Conservation (phyloP, 108 stramenopile genomes). For the Cyclotella kingstonii region DNA sequence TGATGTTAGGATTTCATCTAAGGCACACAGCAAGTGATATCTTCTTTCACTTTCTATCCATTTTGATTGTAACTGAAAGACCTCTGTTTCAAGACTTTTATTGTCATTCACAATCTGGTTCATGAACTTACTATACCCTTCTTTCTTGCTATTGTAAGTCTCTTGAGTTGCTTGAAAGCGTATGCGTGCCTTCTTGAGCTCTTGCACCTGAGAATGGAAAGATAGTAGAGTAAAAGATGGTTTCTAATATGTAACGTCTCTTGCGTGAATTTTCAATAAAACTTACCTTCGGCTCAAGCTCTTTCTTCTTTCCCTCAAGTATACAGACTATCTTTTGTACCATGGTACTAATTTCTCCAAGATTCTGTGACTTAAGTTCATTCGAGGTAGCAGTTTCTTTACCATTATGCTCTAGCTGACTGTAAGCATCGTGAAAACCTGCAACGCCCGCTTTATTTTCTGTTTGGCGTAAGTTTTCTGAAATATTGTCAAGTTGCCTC, state of each 20-base stretch:
- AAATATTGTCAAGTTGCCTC: slow-evolving; percentile 48
- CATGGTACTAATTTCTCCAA: slow-evolving; percentile 72
- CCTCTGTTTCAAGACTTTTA: slow-evolving; percentile 56
- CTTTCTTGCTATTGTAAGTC: slow-evolving; percentile 47
- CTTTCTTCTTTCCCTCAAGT: slow-evolving; percentile 53
- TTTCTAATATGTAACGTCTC: too few relatives aligned
- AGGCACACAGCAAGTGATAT: slow-evolving; percentile 28
- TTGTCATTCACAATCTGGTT: slow-evolving; percentile 54
- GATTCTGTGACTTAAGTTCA: slow-evolving; percentile 57
- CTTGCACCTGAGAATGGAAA: slow-evolving; percentile 16
- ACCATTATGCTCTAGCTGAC: slow-evolving; percentile 49
- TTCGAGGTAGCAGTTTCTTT: slow-evolving; percentile 62
- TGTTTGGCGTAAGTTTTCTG: slow-evolving; percentile 54
- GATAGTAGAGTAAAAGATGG: background rate
- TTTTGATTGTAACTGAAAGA: slow-evolving; percentile 45
- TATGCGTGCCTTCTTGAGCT: slow-evolving; percentile 51
- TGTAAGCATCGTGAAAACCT: slow-evolving; percentile 60
- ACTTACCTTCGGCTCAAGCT: slow-evolving; percentile 55
- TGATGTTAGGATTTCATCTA: background rate
- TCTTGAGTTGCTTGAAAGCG: slow-evolving; percentile 49
- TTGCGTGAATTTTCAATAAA: too few relatives aligned
- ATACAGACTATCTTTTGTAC: slow-evolving; percentile 56
- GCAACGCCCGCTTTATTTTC: slow-evolving; percentile 69
- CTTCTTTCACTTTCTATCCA: slow-evolving; percentile 42
- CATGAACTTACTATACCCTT: slow-evolving; percentile 50